Percentiles rank a stretch among this genome's conserved stretches.
Evolutionary conservation across 352 stramenopile genomes (phyloP).

Genomic region (Phytophthora macrochlamydospora): DNA sequence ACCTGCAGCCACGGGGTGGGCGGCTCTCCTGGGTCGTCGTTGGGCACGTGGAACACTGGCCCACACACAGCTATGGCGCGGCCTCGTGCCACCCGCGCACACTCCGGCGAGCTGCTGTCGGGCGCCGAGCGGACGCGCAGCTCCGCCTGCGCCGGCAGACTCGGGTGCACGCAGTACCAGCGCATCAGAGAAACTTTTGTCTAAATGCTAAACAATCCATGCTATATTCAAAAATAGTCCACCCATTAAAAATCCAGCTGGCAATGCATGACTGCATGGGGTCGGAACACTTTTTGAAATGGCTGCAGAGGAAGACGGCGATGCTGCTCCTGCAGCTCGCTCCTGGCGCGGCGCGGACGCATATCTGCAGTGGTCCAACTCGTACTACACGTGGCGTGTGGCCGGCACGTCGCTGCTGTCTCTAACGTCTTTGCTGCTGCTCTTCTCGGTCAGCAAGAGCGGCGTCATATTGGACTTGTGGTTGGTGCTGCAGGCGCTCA

Average conservation of each 20-base stretch:
- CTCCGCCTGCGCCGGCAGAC: slow-evolving; percentile 56
- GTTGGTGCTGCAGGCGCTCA: slow-evolving; percentile 55
- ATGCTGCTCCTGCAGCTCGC: slow-evolving; percentile 4
- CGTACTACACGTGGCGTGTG: slow-evolving; percentile 72
- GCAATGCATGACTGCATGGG: too few species aligned
- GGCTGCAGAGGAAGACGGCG: slow-evolving; percentile 4
- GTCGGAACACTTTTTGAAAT: slow-evolving; percentile 13
- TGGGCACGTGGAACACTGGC: slow-evolving; percentile 38
- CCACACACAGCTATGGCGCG: slow-evolving; percentile 46
- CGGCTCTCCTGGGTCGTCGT: slow-evolving; percentile 4
- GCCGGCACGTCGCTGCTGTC: slow-evolving; percentile 54
- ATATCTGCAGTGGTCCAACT: slow-evolving; percentile 66
- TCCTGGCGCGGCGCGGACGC: slow-evolving; percentile 48
- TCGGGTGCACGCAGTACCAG: slow-evolving; percentile 72
- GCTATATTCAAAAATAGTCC: too few species aligned
- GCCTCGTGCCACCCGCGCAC: slow-evolving; percentile 54
- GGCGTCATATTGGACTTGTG: slow-evolving; percentile 51
- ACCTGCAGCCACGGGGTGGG: slow-evolving; percentile 65
- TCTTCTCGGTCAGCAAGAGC: slow-evolving; percentile 39
- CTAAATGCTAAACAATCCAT: too few species aligned
- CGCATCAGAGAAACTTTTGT: slow-evolving; percentile 42
- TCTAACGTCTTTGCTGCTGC: slow-evolving; percentile 43
- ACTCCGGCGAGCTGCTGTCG: slow-evolving; percentile 44
- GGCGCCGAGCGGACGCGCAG: slow-evolving; percentile 68
- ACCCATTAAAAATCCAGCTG: too few species aligned